Evolutionary conservation across 176 grass and related monocot genomes (phyloP).

Genomic region (Lolium rigidum): DNA sequence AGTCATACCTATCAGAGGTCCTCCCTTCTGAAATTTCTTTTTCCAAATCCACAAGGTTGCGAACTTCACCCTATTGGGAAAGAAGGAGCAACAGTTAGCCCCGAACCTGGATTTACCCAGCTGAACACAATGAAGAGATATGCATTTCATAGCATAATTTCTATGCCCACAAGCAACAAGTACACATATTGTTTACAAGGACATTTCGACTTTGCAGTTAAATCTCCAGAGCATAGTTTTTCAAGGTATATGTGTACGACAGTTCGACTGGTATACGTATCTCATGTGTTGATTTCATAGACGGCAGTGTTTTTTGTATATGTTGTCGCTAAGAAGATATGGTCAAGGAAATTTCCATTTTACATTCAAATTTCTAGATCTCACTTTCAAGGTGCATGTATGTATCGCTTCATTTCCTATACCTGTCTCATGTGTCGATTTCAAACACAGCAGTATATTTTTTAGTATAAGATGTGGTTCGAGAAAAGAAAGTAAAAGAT

Average conservation of each 20-base stretch:
- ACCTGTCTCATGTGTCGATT: slow-evolving; percentile 11
- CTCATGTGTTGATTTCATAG: slow-evolving; percentile 30
- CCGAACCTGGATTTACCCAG: slow-evolving; percentile 6
- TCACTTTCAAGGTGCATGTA: not conserved
- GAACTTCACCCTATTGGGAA: slow-evolving; percentile 34
- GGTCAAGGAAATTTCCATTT: not conserved
- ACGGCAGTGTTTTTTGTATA: slow-evolving; percentile 18
- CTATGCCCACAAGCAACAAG: slow-evolving; percentile 15
- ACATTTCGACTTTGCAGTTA: not conserved
- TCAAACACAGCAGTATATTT: not conserved
- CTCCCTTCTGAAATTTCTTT: slow-evolving; percentile 32
- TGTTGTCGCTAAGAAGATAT: slow-evolving; percentile 38
- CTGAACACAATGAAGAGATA: slow-evolving; percentile 3
- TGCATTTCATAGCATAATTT: slow-evolving; percentile 1
- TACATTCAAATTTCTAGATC: not conserved
- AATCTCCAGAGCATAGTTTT: not conserved
- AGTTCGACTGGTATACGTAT: not conserved
- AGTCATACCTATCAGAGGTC: slow-evolving; percentile 51
- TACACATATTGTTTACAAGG: slow-evolving; percentile 1
- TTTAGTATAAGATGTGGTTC: slow-evolving; percentile 9
- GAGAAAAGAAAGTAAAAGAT: not conserved
- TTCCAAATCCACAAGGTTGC: not conserved
- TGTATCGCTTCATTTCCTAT: not conserved
- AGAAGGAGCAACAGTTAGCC: slow-evolving; percentile 26
- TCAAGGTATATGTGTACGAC: slow-evolving; percentile 2